Conservation (phyloP, 2,329 filamentous ascomycete genomes). For the Colletotrichum destructivum region DNA sequence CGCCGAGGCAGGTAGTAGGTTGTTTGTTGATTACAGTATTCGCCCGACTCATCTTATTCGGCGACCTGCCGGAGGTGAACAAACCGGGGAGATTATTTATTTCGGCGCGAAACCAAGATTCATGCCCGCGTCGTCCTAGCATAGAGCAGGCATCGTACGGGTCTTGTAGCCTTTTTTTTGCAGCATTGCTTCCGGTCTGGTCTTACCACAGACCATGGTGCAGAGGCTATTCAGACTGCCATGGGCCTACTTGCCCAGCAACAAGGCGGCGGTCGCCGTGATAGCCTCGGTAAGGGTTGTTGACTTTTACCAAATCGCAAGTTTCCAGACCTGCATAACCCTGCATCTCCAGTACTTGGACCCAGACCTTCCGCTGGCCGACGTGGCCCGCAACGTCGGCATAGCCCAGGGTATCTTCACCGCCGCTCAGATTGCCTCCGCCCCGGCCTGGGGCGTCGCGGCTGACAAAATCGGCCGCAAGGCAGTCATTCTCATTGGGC, state of each 20-base stretch:
- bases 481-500: constrained; percentile 4
- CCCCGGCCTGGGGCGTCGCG: constrained; percentile 8
- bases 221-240: neutral
- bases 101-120: no score
- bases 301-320: constrained; percentile 26
- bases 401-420: constrained; percentile 20
- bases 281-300: constrained; percentile 8
- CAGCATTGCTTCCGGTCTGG: no score
- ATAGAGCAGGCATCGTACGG: no score
- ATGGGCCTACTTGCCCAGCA: constrained; percentile 7
- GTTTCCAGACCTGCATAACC: constrained; percentile 15
- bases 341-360: neutral
- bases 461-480: constrained; percentile 4
- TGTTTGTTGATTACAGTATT: no score
- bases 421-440: constrained; percentile 4
- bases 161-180: no score
- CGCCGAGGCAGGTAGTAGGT: no score
- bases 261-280: constrained; percentile 8
- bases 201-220: neutral
- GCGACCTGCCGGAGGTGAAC: no score
- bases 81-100: no score
- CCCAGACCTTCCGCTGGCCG: neutral
- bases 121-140: no score
- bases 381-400: constrained; percentile 8
- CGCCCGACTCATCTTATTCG: no score